Evolutionary conservation across 164 flowering plant species (phyloP), one percentile per base, ranked within the genome.

Genomic region (Cinnamomum micranthum): DNA sequence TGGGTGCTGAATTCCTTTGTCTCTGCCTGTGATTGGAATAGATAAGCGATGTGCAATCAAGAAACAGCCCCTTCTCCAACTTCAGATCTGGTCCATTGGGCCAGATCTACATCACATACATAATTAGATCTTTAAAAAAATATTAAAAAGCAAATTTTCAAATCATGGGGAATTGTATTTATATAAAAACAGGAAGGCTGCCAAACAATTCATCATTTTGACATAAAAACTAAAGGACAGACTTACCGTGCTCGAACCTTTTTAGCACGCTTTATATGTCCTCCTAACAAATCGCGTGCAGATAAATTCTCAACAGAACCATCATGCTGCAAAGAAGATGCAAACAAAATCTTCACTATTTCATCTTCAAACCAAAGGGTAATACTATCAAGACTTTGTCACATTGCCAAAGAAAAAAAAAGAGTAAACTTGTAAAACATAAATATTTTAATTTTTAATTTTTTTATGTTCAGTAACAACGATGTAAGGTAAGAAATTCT

Each of bases 181-280:
- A 14, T 6, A 35, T 14, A 55, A 11, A 55, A 55, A 55, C 15
- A 64, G 28, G 67, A 25, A 23, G 28, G 67, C 20, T 58, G 68
- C 64, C 15, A 11, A 20, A 2, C 41, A 50, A n/a, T 31, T 27
- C 60, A 58, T 28, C 41, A 55, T 35, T 35, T 35, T 35, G 47
- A 7, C 47, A 35, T 35, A 6, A 35, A 35, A 35, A 35, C 47
- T 35, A 35, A 35, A 35, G 4, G 47, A 35, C 9, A 6, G 47
- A 73, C 80, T 79, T 81, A 92, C 97, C 90, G 77, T 66, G 92
- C 80, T 62, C 97, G 84, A 74, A 92, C 88, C 75, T 78, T 87
- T 79, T 89, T 95, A 63, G 98, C 97, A 74, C 85, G 92, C 76
- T 83, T 85, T 75, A 95, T 60, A 70, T 92, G 98, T 72, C 82